phyloP scores from a whole-genome alignment of 108 stramenopile species.

The Tribonema minus region DNA sequence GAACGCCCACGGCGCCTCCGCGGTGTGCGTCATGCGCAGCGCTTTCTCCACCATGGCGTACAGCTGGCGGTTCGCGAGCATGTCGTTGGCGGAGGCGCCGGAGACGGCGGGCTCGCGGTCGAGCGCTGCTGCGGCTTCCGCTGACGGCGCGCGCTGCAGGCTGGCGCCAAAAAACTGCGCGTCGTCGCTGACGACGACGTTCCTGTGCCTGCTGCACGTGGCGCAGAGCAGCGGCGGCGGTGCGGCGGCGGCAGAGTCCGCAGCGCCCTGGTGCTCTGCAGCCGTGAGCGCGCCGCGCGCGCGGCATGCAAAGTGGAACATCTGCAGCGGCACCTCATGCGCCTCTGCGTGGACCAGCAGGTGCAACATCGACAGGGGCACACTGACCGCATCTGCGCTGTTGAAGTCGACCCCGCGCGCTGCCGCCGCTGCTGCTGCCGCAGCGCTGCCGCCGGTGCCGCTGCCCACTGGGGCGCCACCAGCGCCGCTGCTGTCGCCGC shows the following conservation, averaged over 20 bases:
- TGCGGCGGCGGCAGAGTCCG: too few relatives aligned
- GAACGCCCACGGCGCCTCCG: slow-evolving; percentile 13
- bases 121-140: neutral
- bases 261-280: too few relatives aligned
- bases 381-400: neutral
- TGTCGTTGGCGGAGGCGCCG: neutral
- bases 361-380: slow-evolving; percentile 6
- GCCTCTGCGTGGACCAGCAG: slow-evolving; percentile 26
- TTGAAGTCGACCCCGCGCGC: neutral
- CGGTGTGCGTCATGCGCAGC: slow-evolving; percentile 1
- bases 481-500: neutral
- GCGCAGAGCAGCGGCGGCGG: too few relatives aligned
- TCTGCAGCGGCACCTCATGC: slow-evolving; percentile 13
- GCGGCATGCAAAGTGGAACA: slow-evolving; percentile 34
- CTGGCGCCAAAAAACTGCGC: too few relatives aligned
- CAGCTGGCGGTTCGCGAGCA: neutral
- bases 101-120: neutral
- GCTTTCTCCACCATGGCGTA: slow-evolving; percentile 6
- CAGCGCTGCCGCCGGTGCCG: neutral
- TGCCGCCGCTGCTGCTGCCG: neutral
- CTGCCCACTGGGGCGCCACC: neutral
- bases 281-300: too few relatives aligned
- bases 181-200: neutral
- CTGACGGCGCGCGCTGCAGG: neutral
- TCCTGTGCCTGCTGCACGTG: neutral